Conservation (phyloP, 1,284 basidiomycete genomes). For the Ustilago curta region DNA sequence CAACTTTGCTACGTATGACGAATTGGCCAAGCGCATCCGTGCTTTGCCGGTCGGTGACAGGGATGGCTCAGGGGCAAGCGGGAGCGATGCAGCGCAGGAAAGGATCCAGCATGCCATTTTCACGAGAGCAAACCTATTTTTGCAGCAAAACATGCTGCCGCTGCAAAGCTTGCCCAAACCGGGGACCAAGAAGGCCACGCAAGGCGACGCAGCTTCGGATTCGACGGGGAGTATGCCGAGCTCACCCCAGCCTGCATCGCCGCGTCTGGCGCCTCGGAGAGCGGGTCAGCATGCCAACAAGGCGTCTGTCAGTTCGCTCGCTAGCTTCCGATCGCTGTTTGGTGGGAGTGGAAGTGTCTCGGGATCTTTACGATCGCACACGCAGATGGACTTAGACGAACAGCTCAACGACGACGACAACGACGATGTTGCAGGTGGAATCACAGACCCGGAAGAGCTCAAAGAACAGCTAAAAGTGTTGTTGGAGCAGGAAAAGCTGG, state of each 20-base stretch:
- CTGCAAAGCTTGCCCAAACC: constrained; percentile 76
- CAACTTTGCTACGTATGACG: constrained; percentile 87
- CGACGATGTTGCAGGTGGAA: constrained; percentile 3
- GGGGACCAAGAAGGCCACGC: constrained; percentile 70
- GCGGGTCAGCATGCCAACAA: constrained; percentile 23
- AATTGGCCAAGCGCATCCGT: constrained; percentile 84
- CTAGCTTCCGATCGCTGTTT: constrained; percentile 43
- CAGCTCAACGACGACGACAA: constrained; percentile 13
- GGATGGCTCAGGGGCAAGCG: constrained; percentile 9
- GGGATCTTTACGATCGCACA: constrained; percentile 8
- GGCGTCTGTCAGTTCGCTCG: constrained; percentile 34
- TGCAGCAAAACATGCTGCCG: constrained; percentile 78
- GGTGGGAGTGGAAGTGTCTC: constrained; percentile 29
- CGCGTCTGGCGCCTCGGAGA: constrained; percentile 13
- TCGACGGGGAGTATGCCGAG: constrained; percentile 27
- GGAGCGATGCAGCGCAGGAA: constrained; percentile 75
- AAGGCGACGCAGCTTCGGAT: constrained; percentile 23
- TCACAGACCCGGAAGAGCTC: constrained; percentile 30
- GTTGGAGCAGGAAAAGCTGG: constrained; percentile 60
- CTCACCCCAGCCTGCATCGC: constrained; percentile 33
- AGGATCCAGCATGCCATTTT: constrained; percentile 84
- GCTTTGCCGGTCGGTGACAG: constrained; percentile 74
- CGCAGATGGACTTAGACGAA: constrained; percentile 9
- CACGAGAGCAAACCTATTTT: constrained; percentile 80
- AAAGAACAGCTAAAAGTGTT: constrained; percentile 57